A percentile compares a stretch with the other conserved stretches of the same genome.
Conservation (phyloP, 106 monocot genomes). For the Cymbidium sinense region DNA sequence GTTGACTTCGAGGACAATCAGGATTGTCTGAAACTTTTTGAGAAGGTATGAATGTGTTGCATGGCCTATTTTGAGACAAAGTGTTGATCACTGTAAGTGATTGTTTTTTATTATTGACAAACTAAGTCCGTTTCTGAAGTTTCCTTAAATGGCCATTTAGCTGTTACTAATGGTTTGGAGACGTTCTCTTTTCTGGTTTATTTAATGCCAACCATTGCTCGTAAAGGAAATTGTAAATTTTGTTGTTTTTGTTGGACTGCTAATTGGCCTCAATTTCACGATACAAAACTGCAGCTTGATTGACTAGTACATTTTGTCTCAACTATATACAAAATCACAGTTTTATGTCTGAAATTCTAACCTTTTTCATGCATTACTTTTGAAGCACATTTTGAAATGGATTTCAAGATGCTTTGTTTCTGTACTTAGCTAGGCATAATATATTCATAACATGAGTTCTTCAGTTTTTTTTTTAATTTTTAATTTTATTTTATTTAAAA, state of each 20-base stretch:
- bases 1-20: conserved; percentile 98
- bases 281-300: not conserved
- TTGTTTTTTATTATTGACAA: not conserved
- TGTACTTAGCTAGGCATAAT: not conserved
- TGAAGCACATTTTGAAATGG: not conserved
- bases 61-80: not conserved
- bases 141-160: not conserved
- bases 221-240: not conserved
- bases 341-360: not conserved
- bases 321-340: not conserved
- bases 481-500: too few relatives aligned
- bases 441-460: not conserved
- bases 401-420: not conserved
- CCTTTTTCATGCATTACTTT: not conserved
- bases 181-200: not conserved
- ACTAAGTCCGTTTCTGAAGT: not conserved
- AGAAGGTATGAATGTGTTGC: conserved; percentile 55
- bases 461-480: too few relatives aligned
- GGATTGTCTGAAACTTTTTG: conserved; percentile 87
- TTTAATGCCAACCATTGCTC: not conserved
- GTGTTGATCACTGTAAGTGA: not conserved
- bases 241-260: not conserved
- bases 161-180: not conserved
- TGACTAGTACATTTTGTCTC: not conserved
- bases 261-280: not conserved